A percentile compares a stretch with the other conserved stretches of the same genome.
Conservation (phyloP, 352 stramenopile genomes). For the Phytophthora megakarya region DNA sequence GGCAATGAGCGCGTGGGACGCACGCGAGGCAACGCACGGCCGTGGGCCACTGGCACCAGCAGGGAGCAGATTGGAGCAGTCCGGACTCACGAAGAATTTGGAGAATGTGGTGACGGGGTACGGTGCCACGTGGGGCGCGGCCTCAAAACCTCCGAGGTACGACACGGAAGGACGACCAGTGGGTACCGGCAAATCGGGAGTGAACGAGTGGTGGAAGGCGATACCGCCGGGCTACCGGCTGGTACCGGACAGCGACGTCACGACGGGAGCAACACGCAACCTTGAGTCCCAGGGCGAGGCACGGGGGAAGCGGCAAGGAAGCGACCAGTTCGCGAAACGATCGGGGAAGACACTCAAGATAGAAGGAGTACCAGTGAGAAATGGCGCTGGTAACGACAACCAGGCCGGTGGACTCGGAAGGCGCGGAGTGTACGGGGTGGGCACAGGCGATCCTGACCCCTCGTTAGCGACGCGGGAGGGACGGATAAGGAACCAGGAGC, state of each 20-base stretch:
- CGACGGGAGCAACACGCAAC: neutral
- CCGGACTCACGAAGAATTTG: neutral
- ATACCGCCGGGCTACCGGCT: neutral
- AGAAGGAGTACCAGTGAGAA: neutral
- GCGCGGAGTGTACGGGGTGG: neutral
- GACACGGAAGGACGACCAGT: neutral
- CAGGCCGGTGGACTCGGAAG: too few relatives aligned
- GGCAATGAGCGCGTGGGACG: neutral
- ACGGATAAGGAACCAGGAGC: too few relatives aligned
- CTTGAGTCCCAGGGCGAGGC: too few relatives aligned
- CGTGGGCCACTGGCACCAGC: neutral
- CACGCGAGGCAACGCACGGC: neutral
- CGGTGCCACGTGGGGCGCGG: neutral
- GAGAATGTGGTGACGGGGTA: neutral
- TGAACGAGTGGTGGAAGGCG: neutral
- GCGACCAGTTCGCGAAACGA: neutral
- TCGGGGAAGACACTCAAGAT: neutral
- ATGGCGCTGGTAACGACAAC: too few relatives aligned
- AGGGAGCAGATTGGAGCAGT: neutral
- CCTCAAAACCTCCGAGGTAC: neutral
- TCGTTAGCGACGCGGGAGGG: too few relatives aligned
- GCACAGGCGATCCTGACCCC: neutral
- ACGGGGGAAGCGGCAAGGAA: too few relatives aligned
- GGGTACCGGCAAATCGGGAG: neutral
- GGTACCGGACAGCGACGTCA: neutral